These are phyloP conservation scores for Rhynchosporium secalis DNA, from an alignment of 2,329 filamentous ascomycete species.

Conservation along the genomic window DNA sequence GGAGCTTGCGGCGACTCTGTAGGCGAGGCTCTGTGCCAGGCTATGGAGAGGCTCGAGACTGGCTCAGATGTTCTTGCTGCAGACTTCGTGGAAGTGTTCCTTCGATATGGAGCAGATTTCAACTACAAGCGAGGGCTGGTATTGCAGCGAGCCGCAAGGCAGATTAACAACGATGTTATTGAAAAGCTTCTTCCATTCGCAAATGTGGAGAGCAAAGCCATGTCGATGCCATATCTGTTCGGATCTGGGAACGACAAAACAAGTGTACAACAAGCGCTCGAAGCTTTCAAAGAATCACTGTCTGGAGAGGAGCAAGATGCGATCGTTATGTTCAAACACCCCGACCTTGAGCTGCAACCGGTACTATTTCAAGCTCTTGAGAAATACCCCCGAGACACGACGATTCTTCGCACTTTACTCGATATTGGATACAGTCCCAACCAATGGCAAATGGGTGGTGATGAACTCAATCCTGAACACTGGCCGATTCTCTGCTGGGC, in stretches of 20 bases:
- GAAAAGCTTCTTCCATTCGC: constrained; percentile 53
- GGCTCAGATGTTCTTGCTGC: constrained; percentile 50
- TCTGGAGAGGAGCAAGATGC: constrained; percentile 48
- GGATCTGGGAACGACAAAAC: constrained; percentile 47
- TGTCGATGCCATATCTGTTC: constrained; percentile 59
- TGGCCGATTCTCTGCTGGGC: constrained; percentile 62
- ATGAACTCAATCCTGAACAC: constrained; percentile 43
- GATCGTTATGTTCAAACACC: constrained; percentile 52
- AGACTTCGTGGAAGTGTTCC: constrained; percentile 51
- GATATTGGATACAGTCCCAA: constrained; percentile 55
- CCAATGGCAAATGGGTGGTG: constrained; percentile 19
- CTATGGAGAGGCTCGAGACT: constrained; percentile 40
- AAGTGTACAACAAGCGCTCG: constrained; percentile 51
- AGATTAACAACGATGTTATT: constrained; percentile 52
- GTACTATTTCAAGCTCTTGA: constrained; percentile 52
- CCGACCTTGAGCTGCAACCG: constrained; percentile 47
- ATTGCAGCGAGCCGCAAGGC: constrained; percentile 53
- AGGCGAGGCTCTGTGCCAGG: constrained; percentile 54
- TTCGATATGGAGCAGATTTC: constrained; percentile 54
- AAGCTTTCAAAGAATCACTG: constrained; percentile 56
- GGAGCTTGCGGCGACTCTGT: constrained; percentile 54
- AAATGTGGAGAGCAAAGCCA: constrained; percentile 50
- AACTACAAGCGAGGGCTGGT: constrained; percentile 55
- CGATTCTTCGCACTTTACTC: constrained; percentile 52
- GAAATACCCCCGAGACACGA: constrained; percentile 55